These are phyloP conservation scores for Hyaloscypha hepaticicola DNA, from an alignment of 495 filamentous ascomycete species.

Conservation along the genomic window DNA sequence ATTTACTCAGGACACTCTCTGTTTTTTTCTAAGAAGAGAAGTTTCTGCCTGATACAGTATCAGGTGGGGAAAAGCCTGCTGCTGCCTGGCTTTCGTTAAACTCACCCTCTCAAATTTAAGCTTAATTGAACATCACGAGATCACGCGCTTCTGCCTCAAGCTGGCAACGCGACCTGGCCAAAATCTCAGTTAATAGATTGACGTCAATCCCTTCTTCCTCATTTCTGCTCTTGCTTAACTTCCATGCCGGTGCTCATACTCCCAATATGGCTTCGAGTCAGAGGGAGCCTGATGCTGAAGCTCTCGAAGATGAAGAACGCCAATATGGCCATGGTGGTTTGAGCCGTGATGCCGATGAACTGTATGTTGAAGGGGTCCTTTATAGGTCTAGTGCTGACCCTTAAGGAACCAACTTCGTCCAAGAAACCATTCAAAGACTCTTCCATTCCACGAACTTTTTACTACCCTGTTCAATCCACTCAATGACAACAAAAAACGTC, in stretches of 20 bases:
- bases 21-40: no score
- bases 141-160: no score
- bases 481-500: slow-evolving; percentile 77
- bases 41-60: no score
- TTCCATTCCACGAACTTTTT: slow-evolving; percentile 83
- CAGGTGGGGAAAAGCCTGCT: no score
- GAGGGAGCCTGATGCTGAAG: slow-evolving; percentile 44
- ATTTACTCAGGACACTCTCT: no score
- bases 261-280: slow-evolving; percentile 6
- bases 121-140: no score
- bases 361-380: not conserved
- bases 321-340: slow-evolving; percentile 45
- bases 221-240: not conserved
- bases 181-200: no score
- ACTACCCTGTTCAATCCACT: slow-evolving; percentile 81
- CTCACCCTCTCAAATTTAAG: no score
- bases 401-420: slow-evolving; percentile 57
- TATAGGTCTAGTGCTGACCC: not conserved
- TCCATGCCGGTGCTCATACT: not conserved
- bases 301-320: slow-evolving; percentile 48
- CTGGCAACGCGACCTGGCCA: no score
- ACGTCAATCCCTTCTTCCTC: not conserved
- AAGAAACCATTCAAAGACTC: slow-evolving; percentile 70
- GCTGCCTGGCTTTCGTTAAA: no score
- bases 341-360: slow-evolving; percentile 34